These are phyloP conservation scores for Lasiosphaeria ovina DNA, from an alignment of 495 filamentous ascomycete species.

Conservation along the genomic window DNA sequence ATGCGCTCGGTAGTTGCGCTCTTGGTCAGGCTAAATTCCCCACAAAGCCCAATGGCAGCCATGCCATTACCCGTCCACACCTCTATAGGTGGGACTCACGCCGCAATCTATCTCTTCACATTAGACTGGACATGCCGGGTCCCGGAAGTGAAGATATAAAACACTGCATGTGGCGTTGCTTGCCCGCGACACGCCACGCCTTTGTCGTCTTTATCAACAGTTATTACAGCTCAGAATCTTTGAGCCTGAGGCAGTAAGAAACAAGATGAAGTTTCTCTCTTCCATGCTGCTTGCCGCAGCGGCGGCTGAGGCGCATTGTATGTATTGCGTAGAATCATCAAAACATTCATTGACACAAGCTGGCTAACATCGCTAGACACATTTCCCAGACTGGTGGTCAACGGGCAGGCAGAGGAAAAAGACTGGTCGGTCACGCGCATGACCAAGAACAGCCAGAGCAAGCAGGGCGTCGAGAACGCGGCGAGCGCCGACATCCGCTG, in stretches of 20 bases:
- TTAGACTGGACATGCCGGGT: not conserved
- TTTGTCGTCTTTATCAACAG: not conserved
- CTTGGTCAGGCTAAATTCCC: constrained; percentile 7
- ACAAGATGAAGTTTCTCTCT: constrained; percentile 14
- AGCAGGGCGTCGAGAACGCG: constrained; percentile 39
- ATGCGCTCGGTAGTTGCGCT: constrained; percentile 13
- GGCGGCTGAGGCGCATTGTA: constrained; percentile 37
- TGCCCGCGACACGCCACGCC: not conserved
- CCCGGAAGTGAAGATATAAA: too few species aligned
- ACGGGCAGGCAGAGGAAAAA: constrained; percentile 37
- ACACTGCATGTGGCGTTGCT: not conserved
- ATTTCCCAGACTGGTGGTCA: constrained; percentile 39
- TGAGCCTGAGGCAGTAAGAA: not conserved
- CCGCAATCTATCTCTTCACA: not conserved
- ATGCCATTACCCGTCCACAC: constrained; percentile 9
- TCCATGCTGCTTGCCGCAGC: constrained; percentile 24
- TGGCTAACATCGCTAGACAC: constrained; percentile 31
- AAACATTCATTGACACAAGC: not conserved
- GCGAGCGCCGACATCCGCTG: constrained; percentile 47
- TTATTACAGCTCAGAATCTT: too few species aligned
- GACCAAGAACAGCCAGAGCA: constrained; percentile 42
- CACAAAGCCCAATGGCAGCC: not conserved
- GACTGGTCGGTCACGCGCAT: constrained; percentile 44
- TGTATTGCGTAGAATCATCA: not conserved
- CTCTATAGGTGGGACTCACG: not conserved